Base-by-base conservation (phyloP, 345 rosid species). In the Adansonia digitata region DNA sequence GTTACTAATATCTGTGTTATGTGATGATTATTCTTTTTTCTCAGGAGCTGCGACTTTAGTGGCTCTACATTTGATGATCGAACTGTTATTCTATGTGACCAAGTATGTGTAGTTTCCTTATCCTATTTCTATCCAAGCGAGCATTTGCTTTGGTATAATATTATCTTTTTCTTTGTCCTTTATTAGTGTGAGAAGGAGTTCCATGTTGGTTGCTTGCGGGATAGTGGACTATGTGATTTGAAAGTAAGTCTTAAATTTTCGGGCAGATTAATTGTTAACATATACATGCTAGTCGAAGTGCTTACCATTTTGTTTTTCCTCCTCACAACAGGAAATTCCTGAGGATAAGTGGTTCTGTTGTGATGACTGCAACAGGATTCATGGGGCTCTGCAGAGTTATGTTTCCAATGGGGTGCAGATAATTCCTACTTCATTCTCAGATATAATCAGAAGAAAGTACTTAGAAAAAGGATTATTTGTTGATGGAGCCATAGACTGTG, bases 151-250 rank as follows among this genome's bases (percentile, higher is more conserved):
- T 20, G 68, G 61, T 74, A 35, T 49, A 59, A 40, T 68, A n/a
- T 73, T 51, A 10, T 70, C 60, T 40, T 59, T 77, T 77, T 62
- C 46, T 56, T 76, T 77, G 20, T 60, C 56, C 52, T 75, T 67
- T 51, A 65, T 78, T 81, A 96, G 99, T 96, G 99, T 69, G 99
- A 96, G 87, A 90, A 89, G 88, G 99, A 95, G 88, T 92, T 81
- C 78, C 96, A 91, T 81, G 98, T 96, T 75, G 97, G 98, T 62
- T 96, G 99, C 84, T 75, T 96, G 86, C 83, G 95, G 75, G 84
- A 88, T 64, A 86, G 79, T 76, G 92, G 91, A 72, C 79, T 82
- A 0, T 90, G 99, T 57, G 91, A 93, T 83, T 84, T 96, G 69
- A 96, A 88, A 70, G 99, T 95, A 85, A 83, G 96, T 88, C 46